Evolutionary conservation across 306 rosid genomes (phyloP), one percentile per base, ranked within the genome.

Genomic region (Dalbergia cochinchinensis): DNA sequence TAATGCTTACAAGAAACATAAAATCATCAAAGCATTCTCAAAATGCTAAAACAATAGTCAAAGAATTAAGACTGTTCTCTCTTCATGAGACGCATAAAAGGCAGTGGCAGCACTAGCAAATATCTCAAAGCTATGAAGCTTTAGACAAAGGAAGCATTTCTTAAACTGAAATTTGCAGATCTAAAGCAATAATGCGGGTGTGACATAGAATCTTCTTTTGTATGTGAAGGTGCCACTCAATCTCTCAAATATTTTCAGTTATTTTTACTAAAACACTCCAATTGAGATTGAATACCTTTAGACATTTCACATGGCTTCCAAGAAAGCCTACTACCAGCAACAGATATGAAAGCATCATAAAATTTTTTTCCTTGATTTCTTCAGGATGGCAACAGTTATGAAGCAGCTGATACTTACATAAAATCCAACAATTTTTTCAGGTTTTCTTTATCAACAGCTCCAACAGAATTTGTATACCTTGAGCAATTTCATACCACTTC

Each of bases 401-500:
- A 39, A 62, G 65, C 50, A 63, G 37, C 65, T 71, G 51, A 77
- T 64, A 71, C 22, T 61, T 19, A 65, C 42, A 65, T 71, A 41
- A 71, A 71, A 71, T 58, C 71, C 45, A 57, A 54, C 60, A n/a
- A 57, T 50, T 57, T 50, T 57, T 44, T 18, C n/a, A 57, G 37
- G 8, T 55, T 81, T 44, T 54, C 22, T 54, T 66, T 34, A 65
- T 22, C 16, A 73, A 59, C 33, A 57, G 31, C 39, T 79, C 58
- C 74, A 68, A 44, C 71, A 67, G 8, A 22, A 71, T 60, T 69
- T 45, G 41, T 45, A 83, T 19, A 74, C 39, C 51, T 61, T 33
- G 26, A 62, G 8, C 33, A 44, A 53, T 69, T 84, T 84, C 74
- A 69, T 50, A 69, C 47, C n/a, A 42, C 31, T 78, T 65, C 11